These are phyloP conservation scores for Arthroderma sp. DNA, from an alignment of 2,329 filamentous ascomycete genomes.

Conservation along the genomic window DNA sequence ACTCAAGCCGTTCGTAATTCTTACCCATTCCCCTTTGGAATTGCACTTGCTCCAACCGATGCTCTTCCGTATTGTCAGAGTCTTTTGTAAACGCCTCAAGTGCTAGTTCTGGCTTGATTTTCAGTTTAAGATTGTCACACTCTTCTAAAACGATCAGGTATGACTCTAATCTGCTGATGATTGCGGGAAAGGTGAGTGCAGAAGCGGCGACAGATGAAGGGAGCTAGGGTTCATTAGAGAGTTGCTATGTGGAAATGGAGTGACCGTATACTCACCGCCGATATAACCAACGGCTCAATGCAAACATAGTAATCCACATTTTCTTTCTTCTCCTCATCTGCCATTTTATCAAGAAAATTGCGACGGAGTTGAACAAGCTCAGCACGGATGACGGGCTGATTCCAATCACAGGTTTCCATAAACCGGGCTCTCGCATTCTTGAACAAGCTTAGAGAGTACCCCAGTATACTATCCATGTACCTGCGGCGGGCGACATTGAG, in stretches of 20 bases:
- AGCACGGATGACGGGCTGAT: slow-evolving; percentile 72
- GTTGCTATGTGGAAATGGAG: slow-evolving; percentile 5
- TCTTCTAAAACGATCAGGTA: slow-evolving; percentile 69
- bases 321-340: slow-evolving; percentile 36
- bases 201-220: slow-evolving; percentile 57
- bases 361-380: slow-evolving; percentile 63
- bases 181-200: slow-evolving; percentile 64
- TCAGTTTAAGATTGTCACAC: slow-evolving; percentile 50
- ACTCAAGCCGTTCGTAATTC: slow-evolving; percentile 91
- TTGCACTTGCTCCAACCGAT: slow-evolving; percentile 53
- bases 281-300: slow-evolving; percentile 63
- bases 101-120: slow-evolving; percentile 54
- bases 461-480: slow-evolving; percentile 54
- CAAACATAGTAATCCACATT: slow-evolving; percentile 54
- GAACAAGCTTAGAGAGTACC: slow-evolving; percentile 71
- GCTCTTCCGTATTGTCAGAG: slow-evolving; percentile 68
- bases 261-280: slow-evolving; percentile 45
- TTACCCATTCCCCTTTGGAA: slow-evolving; percentile 77
- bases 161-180: slow-evolving; percentile 72
- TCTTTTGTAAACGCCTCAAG: slow-evolving; percentile 90
- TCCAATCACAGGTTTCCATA: slow-evolving; percentile 40
- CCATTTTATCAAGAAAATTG: slow-evolving; percentile 63
- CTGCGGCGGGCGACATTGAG: slow-evolving; percentile 23
- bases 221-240: slow-evolving; percentile 38
- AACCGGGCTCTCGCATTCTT: slow-evolving; percentile 42